phyloP scores from a whole-genome alignment of 768 basidiomycete species.

The Auricularia heimuer region DNA sequence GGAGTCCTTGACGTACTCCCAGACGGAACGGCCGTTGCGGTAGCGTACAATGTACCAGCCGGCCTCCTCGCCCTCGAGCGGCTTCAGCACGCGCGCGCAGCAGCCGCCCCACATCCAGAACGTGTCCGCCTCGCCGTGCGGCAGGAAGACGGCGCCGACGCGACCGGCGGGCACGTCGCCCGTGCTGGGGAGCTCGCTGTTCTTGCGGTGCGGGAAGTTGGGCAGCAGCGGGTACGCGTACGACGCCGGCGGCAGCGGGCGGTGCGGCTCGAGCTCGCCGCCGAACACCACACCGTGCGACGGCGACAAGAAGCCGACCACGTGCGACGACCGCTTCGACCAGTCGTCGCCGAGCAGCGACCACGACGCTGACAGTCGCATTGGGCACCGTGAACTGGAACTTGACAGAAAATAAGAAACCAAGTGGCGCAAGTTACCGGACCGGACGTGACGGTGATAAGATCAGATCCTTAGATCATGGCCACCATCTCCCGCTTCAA shows the following conservation, averaged over 20 bases:
- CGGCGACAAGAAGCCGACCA: slow-evolving; percentile 20
- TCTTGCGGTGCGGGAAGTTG: slow-evolving; percentile 11
- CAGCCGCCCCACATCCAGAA: slow-evolving; percentile 40
- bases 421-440: neutral
- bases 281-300: slow-evolving; percentile 29
- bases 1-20: slow-evolving; percentile 21
- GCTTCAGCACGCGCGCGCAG: slow-evolving; percentile 30
- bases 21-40: slow-evolving; percentile 11
- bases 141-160: slow-evolving; percentile 13
- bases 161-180: slow-evolving; percentile 14
- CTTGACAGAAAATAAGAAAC: too few species aligned
- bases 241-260: slow-evolving; percentile 27
- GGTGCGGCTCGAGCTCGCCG: slow-evolving; percentile 34
- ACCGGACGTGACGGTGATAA: neutral
- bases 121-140: slow-evolving; percentile 5
- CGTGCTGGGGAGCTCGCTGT: slow-evolving; percentile 2
- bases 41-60: slow-evolving; percentile 22
- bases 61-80: slow-evolving; percentile 20
- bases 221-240: slow-evolving; percentile 15
- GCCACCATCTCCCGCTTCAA: slow-evolving; percentile 27
- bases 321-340: slow-evolving; percentile 33
- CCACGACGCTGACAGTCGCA: neutral
- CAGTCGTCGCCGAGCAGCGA: neutral
- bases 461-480: neutral
- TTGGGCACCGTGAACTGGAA: neutral